Evolutionary conservation across 345 rosid genomes (phyloP), one percentile per base, ranked within the genome.

Genomic region (Populus pruinosa): DNA sequence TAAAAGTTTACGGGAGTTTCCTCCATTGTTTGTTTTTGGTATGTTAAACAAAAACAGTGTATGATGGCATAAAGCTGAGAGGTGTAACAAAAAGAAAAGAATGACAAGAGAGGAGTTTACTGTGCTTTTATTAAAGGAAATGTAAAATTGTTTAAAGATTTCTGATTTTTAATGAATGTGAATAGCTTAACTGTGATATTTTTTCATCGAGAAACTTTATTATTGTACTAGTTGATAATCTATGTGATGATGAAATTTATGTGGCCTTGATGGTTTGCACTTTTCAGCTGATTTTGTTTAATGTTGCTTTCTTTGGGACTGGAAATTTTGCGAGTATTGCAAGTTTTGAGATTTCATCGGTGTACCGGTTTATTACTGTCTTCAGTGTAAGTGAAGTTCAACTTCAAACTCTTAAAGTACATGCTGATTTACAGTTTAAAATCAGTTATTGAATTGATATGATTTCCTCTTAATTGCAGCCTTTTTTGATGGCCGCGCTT

Each of bases 241-340:
- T 56, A 0, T 35, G 31, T 6, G 0, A 5, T 20, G 11, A 61
- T 49, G 69, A 61, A 59, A 80, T 67, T 67, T 50, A 43, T 69
- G 50, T 67, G 43, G 61, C 50, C 50, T 77, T 81, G 59, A 31
- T 81, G 78, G 72, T 27, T 70, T 81, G 68, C 77, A 59, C 75
- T 79, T 82, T 69, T 72, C 84, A 95, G 99, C 79, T 93, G 98
- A 93, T 95, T 73, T 82, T 95, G 69, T 93, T 94, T 84, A 93
- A 95, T 77, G 92, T 95, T 10, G 98, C 99, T 38, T 95, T 95
- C 92, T 95, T 93, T 16, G 99, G 99, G 75, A 93, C 99, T 66
- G 98, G 99, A 50, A 95, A 95, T 86, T 95, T 95, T 70, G 98
- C 98, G 68, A 95, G 98, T 85, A 95, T 95, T 81, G 99, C 99